These are phyloP conservation scores for Ilex asprella DNA, from an alignment of 257 asterid species.

Conservation along the genomic window DNA sequence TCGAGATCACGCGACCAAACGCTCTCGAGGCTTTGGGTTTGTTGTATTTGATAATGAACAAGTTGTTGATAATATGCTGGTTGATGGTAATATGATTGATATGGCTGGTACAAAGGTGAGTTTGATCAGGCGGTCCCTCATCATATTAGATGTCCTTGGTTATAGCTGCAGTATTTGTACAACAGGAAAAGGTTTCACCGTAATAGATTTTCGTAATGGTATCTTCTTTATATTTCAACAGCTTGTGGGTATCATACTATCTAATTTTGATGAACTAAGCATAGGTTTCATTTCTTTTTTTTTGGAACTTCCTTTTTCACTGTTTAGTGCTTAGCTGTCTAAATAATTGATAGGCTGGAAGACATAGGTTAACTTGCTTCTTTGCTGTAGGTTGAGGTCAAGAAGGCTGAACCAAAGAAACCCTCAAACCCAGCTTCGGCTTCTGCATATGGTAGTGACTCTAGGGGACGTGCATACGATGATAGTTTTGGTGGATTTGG, in stretches of 20 bases:
- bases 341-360: conserved; percentile 33
- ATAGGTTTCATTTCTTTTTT: conserved; percentile 1
- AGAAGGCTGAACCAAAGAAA: conserved; percentile 99
- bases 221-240: not conserved
- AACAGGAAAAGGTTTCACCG: not conserved
- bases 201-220: not conserved
- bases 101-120: conserved; percentile 88
- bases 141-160: conserved; percentile 11
- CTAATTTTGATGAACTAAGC: not conserved
- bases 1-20: conserved; percentile 77
- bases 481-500: conserved; percentile 76
- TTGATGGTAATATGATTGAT: conserved; percentile 91
- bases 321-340: conserved; percentile 33
- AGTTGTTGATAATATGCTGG: conserved; percentile 65
- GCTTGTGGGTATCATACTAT: not conserved
- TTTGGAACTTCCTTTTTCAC: conserved; percentile 1
- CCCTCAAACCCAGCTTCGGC: conserved; percentile 88
- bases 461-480: conserved; percentile 83
- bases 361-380: conserved; percentile 91
- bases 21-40: conserved; percentile 96
- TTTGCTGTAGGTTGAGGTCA: conserved; percentile 99
- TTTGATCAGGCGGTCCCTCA: conserved; percentile 5
- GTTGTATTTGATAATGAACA: conserved; percentile 75
- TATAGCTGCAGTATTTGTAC: conserved; percentile 9
- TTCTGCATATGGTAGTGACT: conserved; percentile 82